Base-by-base conservation (phyloP, 129 eudicot genomes). In the Tagetes patula region DNA sequence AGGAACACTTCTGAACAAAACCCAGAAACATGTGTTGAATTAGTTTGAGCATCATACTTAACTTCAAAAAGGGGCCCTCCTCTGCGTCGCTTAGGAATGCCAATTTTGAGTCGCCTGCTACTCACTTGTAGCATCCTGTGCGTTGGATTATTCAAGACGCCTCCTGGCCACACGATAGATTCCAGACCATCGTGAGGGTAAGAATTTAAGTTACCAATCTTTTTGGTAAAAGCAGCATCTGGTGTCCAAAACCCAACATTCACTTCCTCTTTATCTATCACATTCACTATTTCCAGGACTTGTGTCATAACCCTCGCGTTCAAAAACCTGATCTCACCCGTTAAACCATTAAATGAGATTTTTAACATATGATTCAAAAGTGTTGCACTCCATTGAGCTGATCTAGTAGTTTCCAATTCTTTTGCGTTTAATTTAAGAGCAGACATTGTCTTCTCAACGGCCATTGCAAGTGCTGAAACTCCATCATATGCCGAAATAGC, bases 401-500 rank as follows among this genome's bases (percentile, higher is more conserved):
- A 76, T 36, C 62, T 41, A 8, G 4, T 64, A 20, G 27, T 20
- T 20, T 20, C 27, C 27, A 20, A 20, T 20, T 20, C 27, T 20
- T 20, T 20, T 6, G 8, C 12, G 34, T 65, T 75, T 27, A 11
- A 9, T 8, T 64, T 49, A 30, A 60, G 60, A 34, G 62, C 64
- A 33, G 45, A 34, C 5, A 30, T 13, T n/a, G 13, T 39, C 61
- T 10, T 75, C 69, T 81, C 90, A 13, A 77, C 40, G 27, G 90
- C 86, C 70, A 64, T 65, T 52, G 96, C 90, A 7, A 90, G 66
- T 6, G 84, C 85, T 41, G 58, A 75, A 59, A 75, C 54, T 12
- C 85, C 77, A 85, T 90, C 89, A 81, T 87, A 87, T 61, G 85
- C 90, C 84, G 80, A 79, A 7, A 86, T 27, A 54, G 74, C 85